A percentile compares a stretch with the other conserved stretches of the same genome.
Evolutionary conservation across 1,284 basidiomycete genomes (phyloP).

Genomic region (Pseudozyma thailandica): DNA sequence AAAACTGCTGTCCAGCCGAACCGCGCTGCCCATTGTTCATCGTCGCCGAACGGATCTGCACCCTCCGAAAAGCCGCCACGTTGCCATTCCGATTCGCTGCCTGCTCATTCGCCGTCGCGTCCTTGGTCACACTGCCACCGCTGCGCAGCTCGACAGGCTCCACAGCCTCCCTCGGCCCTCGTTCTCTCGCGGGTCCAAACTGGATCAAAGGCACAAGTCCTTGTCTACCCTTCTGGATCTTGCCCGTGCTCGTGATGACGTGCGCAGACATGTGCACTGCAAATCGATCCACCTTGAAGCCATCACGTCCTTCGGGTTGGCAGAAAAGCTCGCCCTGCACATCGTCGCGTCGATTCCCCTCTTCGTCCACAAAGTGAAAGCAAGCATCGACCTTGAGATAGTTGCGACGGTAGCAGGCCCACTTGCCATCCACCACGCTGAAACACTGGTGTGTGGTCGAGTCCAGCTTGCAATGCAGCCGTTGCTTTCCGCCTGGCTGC

Average conservation of each 20-base stretch:
- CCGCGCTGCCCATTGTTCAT: slow-evolving; percentile 50
- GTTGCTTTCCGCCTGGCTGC: neutral
- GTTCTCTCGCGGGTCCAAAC: slow-evolving; percentile 44
- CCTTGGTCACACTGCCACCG: slow-evolving; percentile 24
- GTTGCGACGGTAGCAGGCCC: slow-evolving; percentile 53
- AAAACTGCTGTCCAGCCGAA: slow-evolving; percentile 44
- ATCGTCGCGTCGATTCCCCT: slow-evolving; percentile 12
- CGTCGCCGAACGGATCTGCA: slow-evolving; percentile 50
- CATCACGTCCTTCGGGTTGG: neutral
- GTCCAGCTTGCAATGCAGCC: slow-evolving; percentile 36
- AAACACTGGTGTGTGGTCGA: slow-evolving; percentile 48
- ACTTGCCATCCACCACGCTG: slow-evolving; percentile 48
- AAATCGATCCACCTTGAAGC: slow-evolving; percentile 22
- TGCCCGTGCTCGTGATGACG: slow-evolving; percentile 20
- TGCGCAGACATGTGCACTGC: slow-evolving; percentile 35
- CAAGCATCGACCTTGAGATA: slow-evolving; percentile 42
- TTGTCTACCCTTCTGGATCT: slow-evolving; percentile 21
- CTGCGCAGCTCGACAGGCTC: slow-evolving; percentile 17
- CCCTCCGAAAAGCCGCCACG: slow-evolving; percentile 37
- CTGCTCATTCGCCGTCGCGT: slow-evolving; percentile 31
- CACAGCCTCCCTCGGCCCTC: slow-evolving; percentile 37
- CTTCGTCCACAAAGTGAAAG: slow-evolving; percentile 25
- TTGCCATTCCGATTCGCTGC: slow-evolving; percentile 8
- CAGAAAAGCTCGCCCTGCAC: slow-evolving; percentile 14
- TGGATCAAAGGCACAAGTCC: slow-evolving; percentile 43